Conservation (phyloP, 208 protist genomes). For the Leishmania tarentolae region DNA sequence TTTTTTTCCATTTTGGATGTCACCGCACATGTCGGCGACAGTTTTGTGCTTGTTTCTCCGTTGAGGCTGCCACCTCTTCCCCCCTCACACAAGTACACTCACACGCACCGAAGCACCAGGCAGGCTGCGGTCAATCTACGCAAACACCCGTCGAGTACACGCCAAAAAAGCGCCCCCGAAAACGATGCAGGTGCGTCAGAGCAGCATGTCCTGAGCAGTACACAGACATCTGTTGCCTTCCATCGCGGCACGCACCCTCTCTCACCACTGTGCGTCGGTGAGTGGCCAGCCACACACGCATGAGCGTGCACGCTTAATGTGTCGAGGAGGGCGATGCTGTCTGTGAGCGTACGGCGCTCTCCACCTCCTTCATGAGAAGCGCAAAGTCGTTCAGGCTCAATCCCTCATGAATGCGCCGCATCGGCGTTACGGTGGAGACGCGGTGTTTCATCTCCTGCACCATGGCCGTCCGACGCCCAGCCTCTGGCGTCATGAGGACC, state of each 20-base stretch:
- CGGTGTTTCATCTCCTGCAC: conserved; percentile 48
- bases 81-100: not conserved
- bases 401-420: conserved; percentile 59
- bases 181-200: not conserved
- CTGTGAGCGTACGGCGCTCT: conserved; percentile 45
- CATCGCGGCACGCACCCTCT: not conserved
- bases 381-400: conserved; percentile 46
- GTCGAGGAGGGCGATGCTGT: not conserved
- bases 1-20: not conserved
- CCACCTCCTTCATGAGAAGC: conserved; percentile 40
- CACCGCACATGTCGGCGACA: not conserved
- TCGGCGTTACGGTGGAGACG: conserved; percentile 49
- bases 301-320: not conserved
- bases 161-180: not conserved
- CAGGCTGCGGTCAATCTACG: not conserved
- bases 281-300: not conserved
- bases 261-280: not conserved
- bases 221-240: not conserved
- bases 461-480: conserved; percentile 32
- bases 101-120: not conserved
- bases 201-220: not conserved
- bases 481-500: conserved; percentile 47
- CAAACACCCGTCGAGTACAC: not conserved
- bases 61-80: not conserved
- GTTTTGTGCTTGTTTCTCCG: not conserved